phyloP scores from a whole-genome alignment of 1,284 basidiomycete species.

The Cystobasidium pallidum region DNA sequence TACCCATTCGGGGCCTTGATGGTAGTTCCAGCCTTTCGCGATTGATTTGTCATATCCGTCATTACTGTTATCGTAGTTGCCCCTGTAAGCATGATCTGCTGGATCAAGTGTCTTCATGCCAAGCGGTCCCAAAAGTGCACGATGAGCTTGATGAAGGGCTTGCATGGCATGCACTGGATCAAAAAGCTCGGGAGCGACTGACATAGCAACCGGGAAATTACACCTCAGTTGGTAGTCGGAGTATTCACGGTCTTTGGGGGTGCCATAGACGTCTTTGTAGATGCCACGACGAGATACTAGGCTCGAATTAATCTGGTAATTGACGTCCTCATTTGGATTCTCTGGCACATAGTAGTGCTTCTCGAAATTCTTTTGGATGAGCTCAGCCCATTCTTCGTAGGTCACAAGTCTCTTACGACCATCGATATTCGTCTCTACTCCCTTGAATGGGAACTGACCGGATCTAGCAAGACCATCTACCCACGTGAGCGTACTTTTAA shows the following conservation, averaged over 20 bases:
- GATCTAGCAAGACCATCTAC: constrained; percentile 68
- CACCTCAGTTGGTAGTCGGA: constrained; percentile 80
- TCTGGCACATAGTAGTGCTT: constrained; percentile 83
- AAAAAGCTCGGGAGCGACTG: constrained; percentile 94
- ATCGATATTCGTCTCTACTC: constrained; percentile 79
- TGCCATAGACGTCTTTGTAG: constrained; percentile 97
- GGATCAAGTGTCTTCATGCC: constrained; percentile 95
- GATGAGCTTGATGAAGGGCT: constrained; percentile 75
- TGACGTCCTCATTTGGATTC: constrained; percentile 72
- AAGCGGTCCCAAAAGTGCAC: constrained; percentile 75
- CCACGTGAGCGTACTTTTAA: constrained; percentile 93
- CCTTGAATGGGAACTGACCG: constrained; percentile 85
- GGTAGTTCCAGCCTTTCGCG: constrained; percentile 84
- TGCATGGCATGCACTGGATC: constrained; percentile 74
- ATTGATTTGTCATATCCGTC: constrained; percentile 77
- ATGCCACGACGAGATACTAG: constrained; percentile 89
- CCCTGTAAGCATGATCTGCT: constrained; percentile 76
- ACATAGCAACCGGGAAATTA: constrained; percentile 76
- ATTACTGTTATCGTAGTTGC: constrained; percentile 87
- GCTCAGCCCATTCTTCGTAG: constrained; percentile 84
- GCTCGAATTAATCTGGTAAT: constrained; percentile 71
- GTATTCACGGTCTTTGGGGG: constrained; percentile 83
- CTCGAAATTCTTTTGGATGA: constrained; percentile 87
- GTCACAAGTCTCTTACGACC: constrained; percentile 74
- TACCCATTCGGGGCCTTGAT: constrained; percentile 62